A percentile compares a stretch with the other conserved stretches of the same genome.
These are phyloP conservation scores for Ambrosia artemisiifolia DNA, from an alignment of 129 eudicot genomes.

Conservation along the genomic window DNA sequence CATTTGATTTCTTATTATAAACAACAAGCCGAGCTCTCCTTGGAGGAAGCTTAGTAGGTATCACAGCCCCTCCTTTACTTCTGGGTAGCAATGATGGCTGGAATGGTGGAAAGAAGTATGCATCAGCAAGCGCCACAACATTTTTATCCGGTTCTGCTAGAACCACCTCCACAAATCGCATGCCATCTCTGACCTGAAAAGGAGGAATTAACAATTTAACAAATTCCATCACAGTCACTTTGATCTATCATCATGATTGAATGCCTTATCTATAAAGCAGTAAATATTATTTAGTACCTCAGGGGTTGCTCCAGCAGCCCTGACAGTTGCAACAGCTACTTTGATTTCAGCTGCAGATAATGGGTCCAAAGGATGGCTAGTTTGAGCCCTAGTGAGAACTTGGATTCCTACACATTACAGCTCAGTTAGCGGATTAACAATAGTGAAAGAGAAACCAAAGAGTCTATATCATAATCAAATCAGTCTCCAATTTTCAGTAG, in stretches of 20 bases:
- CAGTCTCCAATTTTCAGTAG: background rate
- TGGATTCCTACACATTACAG: conserved; percentile 54
- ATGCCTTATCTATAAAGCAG: background rate
- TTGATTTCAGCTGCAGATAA: conserved; percentile 88
- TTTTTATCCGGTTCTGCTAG: conserved; percentile 84
- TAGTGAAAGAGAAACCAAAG: background rate
- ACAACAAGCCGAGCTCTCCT: conserved; percentile 92
- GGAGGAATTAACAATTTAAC: background rate
- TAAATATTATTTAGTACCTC: conserved; percentile 46
- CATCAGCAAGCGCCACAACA: conserved; percentile 97
- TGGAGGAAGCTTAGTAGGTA: conserved; percentile 90
- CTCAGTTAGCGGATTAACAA: conserved; percentile 22
- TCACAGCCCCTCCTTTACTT: conserved; percentile 76
- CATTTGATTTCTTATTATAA: conserved; percentile 85
- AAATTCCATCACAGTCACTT: background rate
- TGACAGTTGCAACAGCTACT: conserved; percentile 91
- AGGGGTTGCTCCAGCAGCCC: conserved; percentile 99
- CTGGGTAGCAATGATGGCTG: conserved; percentile 85
- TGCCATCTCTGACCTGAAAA: conserved; percentile 89
- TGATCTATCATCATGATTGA: conserved; percentile 4
- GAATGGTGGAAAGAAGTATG: conserved; percentile 96
- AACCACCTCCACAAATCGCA: conserved; percentile 93
- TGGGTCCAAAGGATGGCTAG: conserved; percentile 96
- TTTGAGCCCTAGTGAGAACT: conserved; percentile 68
- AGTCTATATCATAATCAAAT: background rate